These are phyloP conservation scores for Penicillium subrubescens DNA, from an alignment of 495 filamentous ascomycete genomes.

Conservation along the genomic window DNA sequence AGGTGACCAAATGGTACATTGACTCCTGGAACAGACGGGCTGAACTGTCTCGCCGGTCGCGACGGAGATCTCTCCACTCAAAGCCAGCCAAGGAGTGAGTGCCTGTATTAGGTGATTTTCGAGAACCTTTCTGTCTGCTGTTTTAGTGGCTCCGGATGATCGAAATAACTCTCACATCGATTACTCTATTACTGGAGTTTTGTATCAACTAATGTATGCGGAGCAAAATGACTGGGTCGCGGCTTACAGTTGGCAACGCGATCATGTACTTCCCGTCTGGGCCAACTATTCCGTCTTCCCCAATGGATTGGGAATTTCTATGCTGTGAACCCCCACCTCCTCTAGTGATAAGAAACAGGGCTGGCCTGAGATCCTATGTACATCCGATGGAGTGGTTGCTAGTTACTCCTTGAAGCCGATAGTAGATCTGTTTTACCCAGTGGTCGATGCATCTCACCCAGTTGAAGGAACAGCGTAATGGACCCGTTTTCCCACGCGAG, in stretches of 20 bases:
- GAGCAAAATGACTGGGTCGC: slow-evolving; percentile 39
- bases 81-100: slow-evolving; percentile 11
- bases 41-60: slow-evolving; percentile 14
- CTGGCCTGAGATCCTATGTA: neutral
- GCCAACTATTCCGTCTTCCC: neutral
- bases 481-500: slow-evolving; percentile 28
- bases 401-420: neutral
- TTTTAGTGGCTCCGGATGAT: slow-evolving; percentile 14
- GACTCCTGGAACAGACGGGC: slow-evolving; percentile 1
- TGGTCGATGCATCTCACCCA: slow-evolving; percentile 15
- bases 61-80: slow-evolving; percentile 17
- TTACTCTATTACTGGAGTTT: neutral
- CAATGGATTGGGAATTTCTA: neutral
- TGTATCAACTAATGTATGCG: slow-evolving; percentile 14
- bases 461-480: slow-evolving; percentile 20
- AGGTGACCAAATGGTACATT: neutral
- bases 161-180: slow-evolving; percentile 8
- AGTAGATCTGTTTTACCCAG: neutral
- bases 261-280: slow-evolving; percentile 2
- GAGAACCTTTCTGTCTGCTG: slow-evolving; percentile 16
- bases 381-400: neutral
- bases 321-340: neutral
- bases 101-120: slow-evolving; percentile 25
- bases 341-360: neutral
- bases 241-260: slow-evolving; percentile 24